A percentile compares a stretch with the other conserved stretches of the same genome.
These are phyloP conservation scores for Cajanus cajan DNA, from an alignment of 306 rosid genomes.

Conservation along the genomic window DNA sequence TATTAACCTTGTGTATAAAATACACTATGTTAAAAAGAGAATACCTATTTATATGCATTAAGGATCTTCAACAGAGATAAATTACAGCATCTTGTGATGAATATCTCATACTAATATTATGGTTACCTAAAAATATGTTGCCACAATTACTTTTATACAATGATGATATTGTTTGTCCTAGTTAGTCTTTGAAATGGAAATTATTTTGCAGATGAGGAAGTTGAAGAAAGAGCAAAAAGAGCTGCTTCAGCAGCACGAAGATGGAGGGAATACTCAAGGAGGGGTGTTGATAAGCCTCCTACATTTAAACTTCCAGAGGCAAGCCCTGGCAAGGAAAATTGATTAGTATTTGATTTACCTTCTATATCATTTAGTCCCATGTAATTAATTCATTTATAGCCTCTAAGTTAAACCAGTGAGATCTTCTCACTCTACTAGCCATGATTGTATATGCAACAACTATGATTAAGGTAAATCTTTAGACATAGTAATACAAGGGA, in stretches of 20 bases:
- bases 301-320: slow-evolving; percentile 79
- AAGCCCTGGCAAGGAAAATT: slow-evolving; percentile 46
- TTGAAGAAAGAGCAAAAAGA: slow-evolving; percentile 59
- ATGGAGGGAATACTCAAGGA: slow-evolving; percentile 93
- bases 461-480: neutral
- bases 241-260: slow-evolving; percentile 79
- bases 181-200: neutral
- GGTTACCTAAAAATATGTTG: neutral
- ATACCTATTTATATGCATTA: too few relatives aligned
- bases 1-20: too few relatives aligned
- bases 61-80: too few relatives aligned
- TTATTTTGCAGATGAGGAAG: slow-evolving; percentile 60
- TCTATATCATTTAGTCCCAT: slow-evolving; percentile 3
- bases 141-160: neutral
- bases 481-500: neutral
- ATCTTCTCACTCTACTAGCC: neutral
- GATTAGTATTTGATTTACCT: slow-evolving; percentile 16
- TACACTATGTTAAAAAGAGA: too few relatives aligned
- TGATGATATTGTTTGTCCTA: neutral
- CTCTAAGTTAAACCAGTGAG: slow-evolving; percentile 11
- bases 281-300: slow-evolving; percentile 76
- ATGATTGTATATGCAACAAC: slow-evolving; percentile 32
- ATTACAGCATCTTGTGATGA: too few relatives aligned
- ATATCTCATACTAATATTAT: too few relatives aligned
- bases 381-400: slow-evolving; percentile 30